These are phyloP conservation scores for Russula olivacea DNA, from an alignment of 768 basidiomycete genomes.

Conservation along the genomic window DNA sequence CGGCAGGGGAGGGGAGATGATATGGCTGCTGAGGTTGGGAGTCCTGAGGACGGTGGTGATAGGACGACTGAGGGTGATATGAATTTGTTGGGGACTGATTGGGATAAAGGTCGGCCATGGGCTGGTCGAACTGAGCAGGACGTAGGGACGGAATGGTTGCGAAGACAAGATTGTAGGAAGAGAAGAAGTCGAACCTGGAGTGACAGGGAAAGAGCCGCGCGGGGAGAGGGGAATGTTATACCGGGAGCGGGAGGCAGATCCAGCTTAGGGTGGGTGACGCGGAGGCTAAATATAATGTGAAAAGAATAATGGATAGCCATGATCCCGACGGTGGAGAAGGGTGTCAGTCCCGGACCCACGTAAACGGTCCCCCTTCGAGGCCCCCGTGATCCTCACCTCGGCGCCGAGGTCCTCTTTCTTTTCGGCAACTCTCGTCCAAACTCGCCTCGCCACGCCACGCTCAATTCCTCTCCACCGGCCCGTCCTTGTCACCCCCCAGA, in stretches of 20 bases:
- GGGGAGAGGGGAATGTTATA: conserved; percentile 26
- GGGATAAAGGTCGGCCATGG: conserved; percentile 28
- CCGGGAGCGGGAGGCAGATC: conserved; percentile 30
- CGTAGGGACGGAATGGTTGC: conserved; percentile 36
- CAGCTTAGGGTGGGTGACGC: conserved; percentile 31
- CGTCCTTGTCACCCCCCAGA: conserved; percentile 31
- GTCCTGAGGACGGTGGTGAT: conserved; percentile 22
- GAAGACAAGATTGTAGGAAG: conserved; percentile 21
- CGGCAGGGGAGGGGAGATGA: conserved; percentile 18
- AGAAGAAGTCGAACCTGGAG: conserved; percentile 22
- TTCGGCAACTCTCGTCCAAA: conserved; percentile 32
- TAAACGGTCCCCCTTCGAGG: conserved; percentile 23
- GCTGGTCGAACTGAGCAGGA: conserved; percentile 37
- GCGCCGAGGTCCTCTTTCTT: conserved; percentile 37
- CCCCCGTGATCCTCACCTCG: conserved; percentile 33
- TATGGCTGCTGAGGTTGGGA: conserved; percentile 20
- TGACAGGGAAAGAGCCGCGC: conserved; percentile 25
- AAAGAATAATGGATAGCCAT: conserved; percentile 33
- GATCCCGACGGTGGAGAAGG: conserved; percentile 36
- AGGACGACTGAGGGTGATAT: conserved; percentile 20
- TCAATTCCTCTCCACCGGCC: conserved; percentile 27
- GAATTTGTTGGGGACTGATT: conserved; percentile 23
- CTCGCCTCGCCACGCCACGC: conserved; percentile 25
- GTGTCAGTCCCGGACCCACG: conserved; percentile 26
- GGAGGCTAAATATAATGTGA: conserved; percentile 29